Evolutionary conservation across 768 basidiomycete genomes (phyloP), one percentile per base, ranked within the genome.

Genomic region (Cystobasidium ongulense): DNA sequence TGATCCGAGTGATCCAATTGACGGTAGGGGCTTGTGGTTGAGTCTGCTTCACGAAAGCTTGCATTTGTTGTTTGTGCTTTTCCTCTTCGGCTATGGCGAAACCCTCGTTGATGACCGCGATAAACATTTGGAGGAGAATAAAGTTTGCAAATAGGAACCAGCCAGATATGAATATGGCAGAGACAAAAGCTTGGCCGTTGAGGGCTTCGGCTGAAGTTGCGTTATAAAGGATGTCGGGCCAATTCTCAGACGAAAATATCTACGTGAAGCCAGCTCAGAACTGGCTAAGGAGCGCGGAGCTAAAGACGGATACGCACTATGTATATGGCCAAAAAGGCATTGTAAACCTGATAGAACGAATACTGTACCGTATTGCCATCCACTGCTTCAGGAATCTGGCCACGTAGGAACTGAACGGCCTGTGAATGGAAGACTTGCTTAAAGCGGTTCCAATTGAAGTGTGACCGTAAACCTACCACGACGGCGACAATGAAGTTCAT

Each of bases 91-190:
- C 92, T 4, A 96, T 87, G 27, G 88, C 85, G 78, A 98, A 97
- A 81, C 94, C 95, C 84, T 84, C 77, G 61, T 63, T 71, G 64
- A 76, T 31, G n/a, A 78, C 92, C 38, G 95, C 95, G 78, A 98
- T 91, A 83, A 97, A 96, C 88, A 97, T 89, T 79, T 95, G 92
- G 62, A 95, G 80, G 10, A 95, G 85, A 78, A 95, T 91, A 84
- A 92, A 94, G 80, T 92, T 93, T 0, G 91, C 88, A 75, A 98
- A 94, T 68, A 95, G 83, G 83, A 95, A 85, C 95, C 95, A 98
- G 0, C 84, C 86, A 2, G 86, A 81, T 8, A 96, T 76, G 81
- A 95, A 92, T 13, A 91, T 78, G 13, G 89, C 85, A 0, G 88
- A 84, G 29, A 95, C 80, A 8, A 86, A 84, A 1, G 87, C 85